Evolutionary conservation across 2,329 filamentous ascomycete genomes (phyloP), one percentile per base, ranked within the genome.

Genomic region (Drechslera avenae): DNA sequence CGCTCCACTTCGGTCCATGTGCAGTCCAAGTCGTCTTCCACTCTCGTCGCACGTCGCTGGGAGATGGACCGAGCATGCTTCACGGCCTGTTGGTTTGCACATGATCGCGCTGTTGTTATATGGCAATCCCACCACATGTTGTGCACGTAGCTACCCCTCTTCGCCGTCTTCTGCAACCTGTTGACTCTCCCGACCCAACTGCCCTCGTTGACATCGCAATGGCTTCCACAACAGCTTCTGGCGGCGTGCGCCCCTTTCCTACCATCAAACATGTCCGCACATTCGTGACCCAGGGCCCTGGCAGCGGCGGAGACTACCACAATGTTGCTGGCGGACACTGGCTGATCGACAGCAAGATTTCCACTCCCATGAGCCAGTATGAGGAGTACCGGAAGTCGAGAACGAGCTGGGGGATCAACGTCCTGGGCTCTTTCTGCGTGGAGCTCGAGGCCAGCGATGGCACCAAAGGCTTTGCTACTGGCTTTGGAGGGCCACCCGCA

Each of bases 381-480:
- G 89, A 94, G 59, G 80, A 92, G 63, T 97, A 96, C 75, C 86
- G 91, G 60, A 85, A 87, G 54, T 96, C 91, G 31, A 83, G 92
- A 63, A 96, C 91, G 10, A 91, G 87, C 72, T 97, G 91, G 90
- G 92, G 92, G 31, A 97, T 97, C 81, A 97, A 97, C 66, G 91
- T 96, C 6, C 78, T 97, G 19, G 92, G 92, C 2, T 96, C 91
- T 0, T 96, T 97, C 76, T 88, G 91, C 64, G 83, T 97, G 6
- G 91, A 96, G 75, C 86, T 97, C 47, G 90, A 96, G 74, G 89
- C 89, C 13, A 87, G 84, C 6, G 91, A 97, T 78, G 92, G 92
- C 59, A 94, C 90, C n/a, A 89, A 93, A 62, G 92, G 92, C 31
- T 94, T 96, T 72, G 92, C 92, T 3, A 97, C 92, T 21, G 92